phyloP scores from a whole-genome alignment of 140 eudicot species.

The Anethum foeniculum region DNA sequence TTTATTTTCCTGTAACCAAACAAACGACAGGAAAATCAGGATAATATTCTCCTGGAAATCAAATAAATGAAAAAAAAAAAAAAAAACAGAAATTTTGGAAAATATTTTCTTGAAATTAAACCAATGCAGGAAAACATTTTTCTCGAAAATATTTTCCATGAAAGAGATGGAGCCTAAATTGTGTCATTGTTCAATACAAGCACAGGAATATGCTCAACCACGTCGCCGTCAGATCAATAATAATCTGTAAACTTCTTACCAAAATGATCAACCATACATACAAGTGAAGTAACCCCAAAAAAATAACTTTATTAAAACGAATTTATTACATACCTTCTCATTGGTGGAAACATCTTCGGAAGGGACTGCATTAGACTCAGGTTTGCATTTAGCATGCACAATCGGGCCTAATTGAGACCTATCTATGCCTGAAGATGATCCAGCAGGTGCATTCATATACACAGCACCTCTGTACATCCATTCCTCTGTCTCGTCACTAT shows the following conservation, averaged over 20 bases:
- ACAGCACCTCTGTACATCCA: slow-evolving; percentile 98
- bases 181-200: slow-evolving; percentile 11
- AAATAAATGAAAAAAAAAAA: too few relatives aligned
- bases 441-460: slow-evolving; percentile 75
- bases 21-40: too few relatives aligned
- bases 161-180: not conserved
- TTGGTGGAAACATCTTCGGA: slow-evolving; percentile 38
- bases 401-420: slow-evolving; percentile 82
- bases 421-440: slow-evolving; percentile 56
- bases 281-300: slow-evolving; percentile 19
- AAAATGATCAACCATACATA: not conserved
- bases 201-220: not conserved
- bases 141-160: too few relatives aligned
- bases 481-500: slow-evolving; percentile 85
- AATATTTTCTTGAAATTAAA: too few relatives aligned
- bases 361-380: slow-evolving; percentile 49
- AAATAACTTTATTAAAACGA: slow-evolving; percentile 15
- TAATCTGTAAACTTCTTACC: slow-evolving; percentile 19
- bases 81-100: too few relatives aligned
- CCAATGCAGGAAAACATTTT: too few relatives aligned
- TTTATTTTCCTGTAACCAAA: too few relatives aligned
- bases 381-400: slow-evolving; percentile 87
- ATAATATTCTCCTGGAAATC: too few relatives aligned
- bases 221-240: not conserved
- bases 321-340: slow-evolving; percentile 39